Evolutionary conservation across 352 stramenopile species (phyloP).

Genomic region (Globisporangium alternatum): DNA sequence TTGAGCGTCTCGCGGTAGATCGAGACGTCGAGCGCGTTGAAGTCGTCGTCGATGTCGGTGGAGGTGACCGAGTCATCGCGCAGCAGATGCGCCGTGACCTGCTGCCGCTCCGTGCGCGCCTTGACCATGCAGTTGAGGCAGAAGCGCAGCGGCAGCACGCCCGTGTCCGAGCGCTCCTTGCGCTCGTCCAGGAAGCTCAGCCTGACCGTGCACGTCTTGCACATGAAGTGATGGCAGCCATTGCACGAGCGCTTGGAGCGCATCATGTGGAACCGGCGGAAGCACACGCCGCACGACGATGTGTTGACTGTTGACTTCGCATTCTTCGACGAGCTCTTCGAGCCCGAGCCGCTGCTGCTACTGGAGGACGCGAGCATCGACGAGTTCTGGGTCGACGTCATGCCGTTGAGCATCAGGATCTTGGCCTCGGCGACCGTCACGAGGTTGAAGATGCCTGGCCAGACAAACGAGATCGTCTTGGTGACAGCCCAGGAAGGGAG

Average conservation of each 20-base stretch:
- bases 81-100: constrained; percentile 14
- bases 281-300: constrained; percentile 32
- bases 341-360: constrained; percentile 9
- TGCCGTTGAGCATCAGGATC: constrained; percentile 26
- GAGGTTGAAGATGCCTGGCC: constrained; percentile 32
- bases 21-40: constrained; percentile 16
- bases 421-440: constrained; percentile 30
- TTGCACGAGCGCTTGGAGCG: constrained; percentile 33
- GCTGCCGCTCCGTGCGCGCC: constrained; percentile 21
- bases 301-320: background rate
- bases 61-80: constrained; percentile 8
- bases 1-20: constrained; percentile 21
- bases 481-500: constrained; percentile 34
- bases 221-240: constrained; percentile 25
- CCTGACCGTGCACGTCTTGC: constrained; percentile 32
- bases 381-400: constrained; percentile 15
- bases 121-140: constrained; percentile 33
- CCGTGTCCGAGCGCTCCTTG: constrained; percentile 30
- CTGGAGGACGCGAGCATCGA: constrained; percentile 6
- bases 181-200: constrained; percentile 34
- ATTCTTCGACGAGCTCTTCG: constrained; percentile 2
- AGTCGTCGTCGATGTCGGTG: constrained; percentile 11
- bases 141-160: constrained; percentile 29
- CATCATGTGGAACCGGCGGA: constrained; percentile 35
- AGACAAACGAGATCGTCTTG: constrained; percentile 40